These are phyloP conservation scores for Elaeagnus macrophylla DNA, from an alignment of 306 rosid genomes.

Conservation along the genomic window DNA sequence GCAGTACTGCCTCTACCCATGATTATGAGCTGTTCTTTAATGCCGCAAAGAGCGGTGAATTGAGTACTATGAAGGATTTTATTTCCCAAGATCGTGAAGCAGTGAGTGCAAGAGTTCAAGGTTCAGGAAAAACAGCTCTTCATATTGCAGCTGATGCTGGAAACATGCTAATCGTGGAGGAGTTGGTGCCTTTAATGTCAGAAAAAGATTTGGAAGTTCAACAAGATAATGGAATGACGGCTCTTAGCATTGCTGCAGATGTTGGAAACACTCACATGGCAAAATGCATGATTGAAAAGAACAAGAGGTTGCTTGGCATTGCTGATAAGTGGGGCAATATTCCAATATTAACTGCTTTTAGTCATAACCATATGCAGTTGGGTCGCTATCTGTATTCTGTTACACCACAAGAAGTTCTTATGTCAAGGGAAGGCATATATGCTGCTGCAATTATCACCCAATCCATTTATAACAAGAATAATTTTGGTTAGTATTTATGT, in stretches of 20 bases:
- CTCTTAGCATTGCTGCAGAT: not conserved
- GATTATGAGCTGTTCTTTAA: not conserved
- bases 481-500: not conserved
- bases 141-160: not conserved
- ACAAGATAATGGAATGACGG: not conserved
- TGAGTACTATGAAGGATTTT: not conserved
- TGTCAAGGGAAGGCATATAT: not conserved
- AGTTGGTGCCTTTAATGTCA: not conserved
- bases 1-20: no score
- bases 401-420: not conserved
- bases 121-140: not conserved
- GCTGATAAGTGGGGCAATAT: rapidly evolving
- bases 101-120: not conserved
- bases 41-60: not conserved
- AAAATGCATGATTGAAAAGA: not conserved
- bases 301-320: not conserved
- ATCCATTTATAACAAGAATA: not conserved
- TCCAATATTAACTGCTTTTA: not conserved
- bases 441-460: not conserved
- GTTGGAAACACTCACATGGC: not conserved
- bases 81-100: not conserved
- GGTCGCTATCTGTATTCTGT: constrained; percentile 1
- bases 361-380: not conserved
- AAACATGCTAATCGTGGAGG: not conserved
- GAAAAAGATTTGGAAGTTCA: not conserved